Conservation (phyloP, 106 monocot species). For the Dioscorea zingiberensis region DNA sequence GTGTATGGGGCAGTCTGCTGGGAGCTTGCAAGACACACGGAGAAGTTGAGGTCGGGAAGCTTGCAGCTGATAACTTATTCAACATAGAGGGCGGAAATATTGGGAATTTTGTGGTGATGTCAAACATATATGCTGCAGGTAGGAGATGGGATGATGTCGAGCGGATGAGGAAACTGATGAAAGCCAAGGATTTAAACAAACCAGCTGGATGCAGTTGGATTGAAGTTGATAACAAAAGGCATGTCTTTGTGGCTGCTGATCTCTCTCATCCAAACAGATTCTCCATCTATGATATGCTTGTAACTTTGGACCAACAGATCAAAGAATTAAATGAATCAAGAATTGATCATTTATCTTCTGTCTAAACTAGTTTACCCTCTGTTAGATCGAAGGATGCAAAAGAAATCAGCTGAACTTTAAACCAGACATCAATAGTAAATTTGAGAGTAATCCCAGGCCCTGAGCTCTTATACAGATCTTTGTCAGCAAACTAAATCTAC, state of each 20-base stretch:
- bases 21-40: conserved; percentile 49
- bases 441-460: too few relatives aligned
- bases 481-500: too few relatives aligned
- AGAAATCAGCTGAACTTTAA: too few relatives aligned
- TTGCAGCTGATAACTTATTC: conserved; percentile 47
- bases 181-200: conserved; percentile 43
- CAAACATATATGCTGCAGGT: conserved; percentile 69
- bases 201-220: conserved; percentile 82
- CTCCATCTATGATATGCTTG: conserved; percentile 27
- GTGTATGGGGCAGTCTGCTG: conserved; percentile 51
- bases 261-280: conserved; percentile 45
- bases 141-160: conserved; percentile 68
- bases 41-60: conserved; percentile 41
- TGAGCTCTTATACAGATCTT: too few relatives aligned
- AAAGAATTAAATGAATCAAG: conserved; percentile 14
- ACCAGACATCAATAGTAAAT: too few relatives aligned
- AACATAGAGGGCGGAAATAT: conserved; percentile 36
- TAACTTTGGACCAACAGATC: conserved; percentile 32
- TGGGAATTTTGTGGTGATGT: conserved; percentile 73
- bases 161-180: conserved; percentile 49
- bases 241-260: conserved; percentile 67
- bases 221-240: conserved; percentile 38
- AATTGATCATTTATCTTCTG: too few relatives aligned
- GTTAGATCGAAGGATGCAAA: too few relatives aligned
- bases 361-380: too few relatives aligned